A percentile compares a stretch with the other conserved stretches of the same genome.
Conservation (phyloP, 805 yeast genomes). For the Wickerhamiella brachini region DNA sequence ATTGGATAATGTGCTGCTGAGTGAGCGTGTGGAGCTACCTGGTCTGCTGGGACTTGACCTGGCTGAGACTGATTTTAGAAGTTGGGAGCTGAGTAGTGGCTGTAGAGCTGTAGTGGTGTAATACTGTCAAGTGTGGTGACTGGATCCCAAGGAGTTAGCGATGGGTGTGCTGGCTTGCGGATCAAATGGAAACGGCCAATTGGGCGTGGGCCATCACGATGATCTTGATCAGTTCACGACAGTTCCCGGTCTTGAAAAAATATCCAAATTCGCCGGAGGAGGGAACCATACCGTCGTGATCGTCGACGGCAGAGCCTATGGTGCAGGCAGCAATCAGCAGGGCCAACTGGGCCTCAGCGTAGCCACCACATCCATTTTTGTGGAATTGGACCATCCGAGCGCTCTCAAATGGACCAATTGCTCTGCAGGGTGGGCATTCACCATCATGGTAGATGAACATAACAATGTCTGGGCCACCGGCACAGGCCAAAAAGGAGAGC, state of each 20-base stretch:
- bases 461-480: constrained; percentile 44
- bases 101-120: too few relatives aligned
- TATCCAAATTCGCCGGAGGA: constrained; percentile 42
- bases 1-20: background rate
- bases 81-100: too few relatives aligned
- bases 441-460: constrained; percentile 33
- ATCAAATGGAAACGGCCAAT: constrained; percentile 69
- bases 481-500: constrained; percentile 55
- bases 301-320: constrained; percentile 38
- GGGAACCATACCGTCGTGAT: constrained; percentile 75
- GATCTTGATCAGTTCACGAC: constrained; percentile 31
- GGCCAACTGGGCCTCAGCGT: constrained; percentile 42
- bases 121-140: too few relatives aligned
- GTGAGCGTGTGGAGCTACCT: too few relatives aligned
- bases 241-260: constrained; percentile 8
- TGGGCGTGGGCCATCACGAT: constrained; percentile 43
- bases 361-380: background rate
- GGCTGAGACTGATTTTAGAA: too few relatives aligned
- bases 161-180: constrained; percentile 44
- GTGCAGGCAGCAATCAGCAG: constrained; percentile 42
- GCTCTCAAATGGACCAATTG: constrained; percentile 31
- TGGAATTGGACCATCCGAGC: constrained; percentile 9
- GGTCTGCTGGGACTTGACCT: too few relatives aligned
- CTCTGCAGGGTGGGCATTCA: constrained; percentile 72
- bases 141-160: background rate